Evolutionary conservation across 169 alveolate genomes (phyloP), one percentile per base, ranked within the genome.

Genomic region (Eimeria falciformis): DNA sequence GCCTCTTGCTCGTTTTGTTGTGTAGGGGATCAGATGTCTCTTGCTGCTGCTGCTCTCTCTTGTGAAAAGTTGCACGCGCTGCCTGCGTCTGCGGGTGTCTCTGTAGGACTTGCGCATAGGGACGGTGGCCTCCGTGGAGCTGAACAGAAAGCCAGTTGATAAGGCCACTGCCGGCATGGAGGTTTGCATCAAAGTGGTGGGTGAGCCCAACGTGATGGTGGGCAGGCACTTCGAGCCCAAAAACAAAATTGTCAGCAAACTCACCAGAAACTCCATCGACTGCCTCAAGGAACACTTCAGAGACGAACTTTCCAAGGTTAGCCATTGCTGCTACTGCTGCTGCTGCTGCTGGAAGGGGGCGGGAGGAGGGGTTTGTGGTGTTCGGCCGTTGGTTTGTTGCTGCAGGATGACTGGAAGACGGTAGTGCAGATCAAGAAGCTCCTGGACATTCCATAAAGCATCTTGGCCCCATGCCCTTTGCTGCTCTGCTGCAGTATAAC

Each of bases 141-240:
- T 95, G 91, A 97, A 98, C 95, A 96, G 97, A 91, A 98, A 98
- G 92, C 95, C 98, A 0, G 98, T 98, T 27, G 97, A 97, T 89
- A 96, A 95, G 89, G 99, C 99, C 3, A 96, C 96, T 91, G 97
- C 97, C 65, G 99, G 97, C 90, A 75, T 9, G 75, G 99, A 97
- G 84, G 97, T 97, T 40, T 96, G 97, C 56, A 93, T 97, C 21
- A 97, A 97, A 92, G 96, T 97, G 25, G 95, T 93, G 23, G 98
- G 98, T 0, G 98, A 97, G 83, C 97, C 98, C 53, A 96, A 97
- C 73, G 96, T 98, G 21, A 96, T 98, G 78, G 98, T 96, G 62
- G 99, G 99, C 6, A 96, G 99, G 56, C 99, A 98, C 91, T 99
- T 99, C 95, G 99, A 97, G 93, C 65, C 40, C 12, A 92, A 56